Evolutionary conservation across 306 rosid genomes (phyloP).

Genomic region (Cucumis melo): DNA sequence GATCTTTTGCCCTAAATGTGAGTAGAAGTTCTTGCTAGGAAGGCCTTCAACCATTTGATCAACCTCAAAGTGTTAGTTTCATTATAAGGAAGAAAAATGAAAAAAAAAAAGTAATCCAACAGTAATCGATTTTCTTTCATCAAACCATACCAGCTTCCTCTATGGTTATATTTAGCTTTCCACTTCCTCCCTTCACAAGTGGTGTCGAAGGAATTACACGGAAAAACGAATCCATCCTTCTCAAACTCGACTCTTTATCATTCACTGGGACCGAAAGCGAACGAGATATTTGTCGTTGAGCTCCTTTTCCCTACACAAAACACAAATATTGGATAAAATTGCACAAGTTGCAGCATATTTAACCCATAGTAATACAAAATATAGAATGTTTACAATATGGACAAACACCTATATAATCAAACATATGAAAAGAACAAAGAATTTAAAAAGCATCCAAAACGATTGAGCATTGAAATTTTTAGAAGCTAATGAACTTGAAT

Average conservation of each 20-base stretch:
- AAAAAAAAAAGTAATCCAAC: background rate
- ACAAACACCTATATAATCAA: background rate
- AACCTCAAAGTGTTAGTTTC: background rate
- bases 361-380: background rate
- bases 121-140: background rate
- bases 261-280: slow-evolving; percentile 71
- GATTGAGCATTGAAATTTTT: background rate
- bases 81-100: background rate
- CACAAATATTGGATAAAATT: background rate
- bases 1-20: background rate
- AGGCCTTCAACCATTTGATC: background rate
- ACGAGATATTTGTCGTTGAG: slow-evolving; percentile 47
- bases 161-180: slow-evolving; percentile 17
- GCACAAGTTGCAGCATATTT: background rate
- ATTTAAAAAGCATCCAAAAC: background rate
- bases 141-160: slow-evolving; percentile 47
- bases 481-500: background rate
- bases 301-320: slow-evolving; percentile 37
- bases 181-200: slow-evolving; percentile 38
- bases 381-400: background rate
- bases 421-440: background rate
- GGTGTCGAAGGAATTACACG: slow-evolving; percentile 88
- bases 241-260: slow-evolving; percentile 31
- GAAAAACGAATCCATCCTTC: slow-evolving; percentile 66
- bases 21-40: background rate